Evolutionary conservation across 148 eudicot genomes (phyloP).

Genomic region (Camellia granthamiana): DNA sequence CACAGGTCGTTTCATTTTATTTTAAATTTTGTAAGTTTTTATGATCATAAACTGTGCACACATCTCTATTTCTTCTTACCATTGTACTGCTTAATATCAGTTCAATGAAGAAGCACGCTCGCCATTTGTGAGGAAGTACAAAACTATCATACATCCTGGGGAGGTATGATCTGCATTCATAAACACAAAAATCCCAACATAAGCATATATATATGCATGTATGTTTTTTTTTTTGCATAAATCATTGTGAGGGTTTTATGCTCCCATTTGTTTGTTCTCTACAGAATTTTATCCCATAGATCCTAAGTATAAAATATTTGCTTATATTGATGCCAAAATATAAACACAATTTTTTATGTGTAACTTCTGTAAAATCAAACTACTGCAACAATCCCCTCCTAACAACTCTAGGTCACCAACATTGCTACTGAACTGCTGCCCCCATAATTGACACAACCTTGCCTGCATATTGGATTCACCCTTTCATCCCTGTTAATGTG

Average conservation of each 20-base stretch:
- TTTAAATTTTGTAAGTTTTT: background rate
- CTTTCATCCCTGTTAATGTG: background rate
- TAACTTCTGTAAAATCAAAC: too few species aligned
- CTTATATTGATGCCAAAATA: too few species aligned
- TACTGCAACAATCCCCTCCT: background rate
- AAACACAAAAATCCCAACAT: background rate
- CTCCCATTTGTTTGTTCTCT: too few species aligned
- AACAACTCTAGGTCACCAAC: constrained; percentile 16
- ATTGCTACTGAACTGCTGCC: background rate
- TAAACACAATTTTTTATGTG: too few species aligned
- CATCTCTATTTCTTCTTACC: constrained; percentile 12
- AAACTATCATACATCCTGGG: constrained; percentile 97
- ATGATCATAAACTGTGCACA: background rate
- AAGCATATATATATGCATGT: background rate
- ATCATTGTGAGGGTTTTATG: background rate
- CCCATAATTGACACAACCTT: background rate
- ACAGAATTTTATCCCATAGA: too few species aligned
- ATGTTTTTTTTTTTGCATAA: constrained; percentile 3
- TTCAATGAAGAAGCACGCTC: constrained; percentile 97
- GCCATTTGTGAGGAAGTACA: constrained; percentile 90
- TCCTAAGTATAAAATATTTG: too few species aligned
- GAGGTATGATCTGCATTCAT: constrained; percentile 51
- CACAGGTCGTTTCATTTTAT: constrained; percentile 51
- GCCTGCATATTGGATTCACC: background rate
- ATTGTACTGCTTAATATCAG: constrained; percentile 32